These are phyloP conservation scores for Trichosanthes truncata DNA, from an alignment of 306 rosid genomes.

Conservation along the genomic window DNA sequence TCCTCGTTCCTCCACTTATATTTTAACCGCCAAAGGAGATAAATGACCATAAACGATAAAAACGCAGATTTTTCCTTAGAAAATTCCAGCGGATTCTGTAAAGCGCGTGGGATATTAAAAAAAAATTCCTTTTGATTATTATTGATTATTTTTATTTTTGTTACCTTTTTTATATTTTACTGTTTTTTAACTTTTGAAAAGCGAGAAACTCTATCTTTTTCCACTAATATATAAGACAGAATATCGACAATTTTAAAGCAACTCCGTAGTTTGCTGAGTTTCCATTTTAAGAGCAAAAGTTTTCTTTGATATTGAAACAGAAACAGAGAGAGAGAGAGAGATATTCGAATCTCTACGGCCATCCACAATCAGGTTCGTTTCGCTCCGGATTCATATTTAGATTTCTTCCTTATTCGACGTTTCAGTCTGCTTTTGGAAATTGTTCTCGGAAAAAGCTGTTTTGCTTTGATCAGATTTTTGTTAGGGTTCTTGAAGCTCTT, in stretches of 20 bases:
- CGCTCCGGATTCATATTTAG: not conserved
- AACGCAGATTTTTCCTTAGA: constrained; percentile 19
- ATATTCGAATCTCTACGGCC: not conserved
- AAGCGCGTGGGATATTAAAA: not conserved
- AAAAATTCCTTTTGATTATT: not conserved
- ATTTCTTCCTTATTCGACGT: not conserved
- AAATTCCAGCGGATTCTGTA: constrained; percentile 39
- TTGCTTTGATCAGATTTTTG: not conserved
- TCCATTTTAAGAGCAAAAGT: not conserved
- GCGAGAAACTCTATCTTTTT: not conserved
- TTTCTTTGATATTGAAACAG: not conserved
- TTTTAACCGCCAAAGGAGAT: constrained; percentile 46
- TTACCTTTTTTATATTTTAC: not conserved
- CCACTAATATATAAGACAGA: not conserved
- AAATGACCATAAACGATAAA: not conserved
- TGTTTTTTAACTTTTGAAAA: not conserved
- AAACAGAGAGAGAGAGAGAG: not conserved
- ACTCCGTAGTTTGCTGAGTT: constrained; percentile 8
- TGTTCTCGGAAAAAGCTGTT: not conserved
- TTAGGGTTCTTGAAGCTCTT: not conserved
- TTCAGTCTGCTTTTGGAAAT: not conserved
- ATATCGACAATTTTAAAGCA: constrained; percentile 9
- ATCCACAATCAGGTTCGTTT: constrained; percentile 1
- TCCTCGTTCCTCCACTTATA: not conserved
- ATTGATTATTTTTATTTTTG: no score